Conservation (phyloP, 2,329 filamentous ascomycete genomes). For the Zasmidium cellare region DNA sequence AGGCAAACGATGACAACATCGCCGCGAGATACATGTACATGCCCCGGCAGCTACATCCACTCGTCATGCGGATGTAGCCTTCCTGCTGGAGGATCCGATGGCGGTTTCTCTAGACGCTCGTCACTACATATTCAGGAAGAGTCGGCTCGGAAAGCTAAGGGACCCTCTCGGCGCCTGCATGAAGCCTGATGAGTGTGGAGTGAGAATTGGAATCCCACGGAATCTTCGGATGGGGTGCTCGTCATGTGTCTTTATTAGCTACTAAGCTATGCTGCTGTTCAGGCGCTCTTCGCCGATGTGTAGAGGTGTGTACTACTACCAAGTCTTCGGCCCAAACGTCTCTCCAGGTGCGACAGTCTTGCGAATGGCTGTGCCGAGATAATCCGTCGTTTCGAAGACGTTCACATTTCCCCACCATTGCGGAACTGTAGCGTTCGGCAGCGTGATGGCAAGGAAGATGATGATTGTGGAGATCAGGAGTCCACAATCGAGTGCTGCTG, state of each 20-base stretch:
- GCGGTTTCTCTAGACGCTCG: no score
- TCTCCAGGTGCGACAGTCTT: constrained; percentile 60
- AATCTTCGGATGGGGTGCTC: background rate
- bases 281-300: no score
- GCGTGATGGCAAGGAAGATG: constrained; percentile 84
- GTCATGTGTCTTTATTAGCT: background rate
- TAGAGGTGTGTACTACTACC: background rate
- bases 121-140: no score
- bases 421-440: constrained; percentile 72
- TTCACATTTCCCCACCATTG: constrained; percentile 89
- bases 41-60: no score
- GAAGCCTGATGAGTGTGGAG: background rate
- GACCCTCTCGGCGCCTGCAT: background rate
- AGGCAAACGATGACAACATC: no score
- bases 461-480: constrained; percentile 80
- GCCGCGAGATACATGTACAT: no score
- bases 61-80: no score
- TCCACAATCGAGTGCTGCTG: constrained; percentile 78
- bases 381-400: constrained; percentile 28
- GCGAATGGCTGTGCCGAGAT: constrained; percentile 24
- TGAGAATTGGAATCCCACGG: no score
- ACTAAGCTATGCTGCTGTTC: background rate
- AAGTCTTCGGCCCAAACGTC: constrained; percentile 60
- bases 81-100: no score
- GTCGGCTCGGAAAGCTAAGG: background rate